Evolutionary conservation across 352 stramenopile genomes (phyloP).

Genomic region (Globisporangium solare): DNA sequence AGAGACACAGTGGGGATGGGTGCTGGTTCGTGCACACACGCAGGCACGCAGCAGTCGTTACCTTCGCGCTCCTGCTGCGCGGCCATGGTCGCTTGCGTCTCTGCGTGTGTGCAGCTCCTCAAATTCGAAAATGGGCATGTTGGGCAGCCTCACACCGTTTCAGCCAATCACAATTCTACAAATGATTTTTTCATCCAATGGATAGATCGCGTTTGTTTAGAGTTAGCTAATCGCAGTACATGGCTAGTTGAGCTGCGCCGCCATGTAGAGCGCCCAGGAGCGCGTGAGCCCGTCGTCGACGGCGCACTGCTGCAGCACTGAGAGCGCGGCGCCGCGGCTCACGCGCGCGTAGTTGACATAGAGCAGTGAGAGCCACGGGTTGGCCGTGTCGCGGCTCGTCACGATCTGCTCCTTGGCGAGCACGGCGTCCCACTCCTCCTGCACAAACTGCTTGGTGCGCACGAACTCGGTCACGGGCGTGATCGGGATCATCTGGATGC

Average conservation of each 20-base stretch:
- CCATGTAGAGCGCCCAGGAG: conserved; percentile 59
- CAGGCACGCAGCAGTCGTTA: conserved; percentile 6
- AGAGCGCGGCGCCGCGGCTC: conserved; percentile 25
- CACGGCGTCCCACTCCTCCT: conserved; percentile 61
- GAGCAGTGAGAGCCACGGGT: conserved; percentile 52
- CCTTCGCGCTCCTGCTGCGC: conserved; percentile 41
- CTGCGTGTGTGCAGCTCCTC: no score
- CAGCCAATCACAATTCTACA: no score
- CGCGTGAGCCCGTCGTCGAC: conserved; percentile 70
- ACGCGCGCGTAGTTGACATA: conserved; percentile 55
- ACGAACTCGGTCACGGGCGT: conserved; percentile 48
- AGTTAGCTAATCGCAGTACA: no score
- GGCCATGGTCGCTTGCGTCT: conserved; percentile 21
- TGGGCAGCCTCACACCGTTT: no score
- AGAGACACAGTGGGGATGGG: no score
- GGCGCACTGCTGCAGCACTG: conserved; percentile 32
- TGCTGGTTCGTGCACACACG: no score
- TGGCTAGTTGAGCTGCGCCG: conserved; percentile 9
- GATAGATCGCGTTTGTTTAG: no score
- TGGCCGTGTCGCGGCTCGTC: conserved; percentile 35
- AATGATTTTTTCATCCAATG: no score
- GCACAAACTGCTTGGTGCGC: conserved; percentile 34
- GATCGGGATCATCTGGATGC: conserved; percentile 72
- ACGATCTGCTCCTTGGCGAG: conserved; percentile 46
- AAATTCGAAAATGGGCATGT: no score